Conservation (phyloP, 2,329 filamentous ascomycete species). For the Aspergillus sp. region DNA sequence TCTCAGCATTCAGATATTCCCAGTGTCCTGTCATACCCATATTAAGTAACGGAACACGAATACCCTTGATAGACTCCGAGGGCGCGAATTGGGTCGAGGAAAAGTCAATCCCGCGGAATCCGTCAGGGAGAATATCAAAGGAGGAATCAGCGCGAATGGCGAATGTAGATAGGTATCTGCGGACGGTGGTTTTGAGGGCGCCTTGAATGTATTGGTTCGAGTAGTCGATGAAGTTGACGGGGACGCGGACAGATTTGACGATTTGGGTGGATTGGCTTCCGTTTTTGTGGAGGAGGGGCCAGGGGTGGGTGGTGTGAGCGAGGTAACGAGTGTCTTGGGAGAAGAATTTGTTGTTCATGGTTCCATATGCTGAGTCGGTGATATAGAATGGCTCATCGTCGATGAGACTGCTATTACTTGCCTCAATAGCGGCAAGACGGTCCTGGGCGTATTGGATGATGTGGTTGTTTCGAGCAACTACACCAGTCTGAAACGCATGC, state of each 20-base stretch:
- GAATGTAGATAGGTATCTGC: slow-evolving; percentile 2
- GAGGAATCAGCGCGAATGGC: slow-evolving; percentile 2
- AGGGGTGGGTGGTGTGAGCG: slow-evolving; percentile 12
- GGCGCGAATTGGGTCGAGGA: slow-evolving; percentile 13
- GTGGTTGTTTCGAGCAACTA: slow-evolving; percentile 9
- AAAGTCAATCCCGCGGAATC: slow-evolving; percentile 11
- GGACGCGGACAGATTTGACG: slow-evolving; percentile 11
- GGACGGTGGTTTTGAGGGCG: slow-evolving; percentile 2
- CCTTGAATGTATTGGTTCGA: neutral
- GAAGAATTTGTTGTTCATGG: slow-evolving; percentile 15
- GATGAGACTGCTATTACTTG: slow-evolving; percentile 5
- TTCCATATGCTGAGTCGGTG: slow-evolving; percentile 9
- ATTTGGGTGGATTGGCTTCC: slow-evolving; percentile 10
- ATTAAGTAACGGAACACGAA: slow-evolving; percentile 10
- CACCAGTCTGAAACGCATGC: slow-evolving; percentile 4
- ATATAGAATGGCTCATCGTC: slow-evolving; percentile 16
- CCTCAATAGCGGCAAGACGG: slow-evolving; percentile 5
- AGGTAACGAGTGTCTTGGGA: slow-evolving; percentile 12
- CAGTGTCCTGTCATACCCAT: slow-evolving; percentile 16
- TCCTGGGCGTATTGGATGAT: slow-evolving; percentile 5
- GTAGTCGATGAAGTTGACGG: neutral
- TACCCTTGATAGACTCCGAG: slow-evolving; percentile 5
- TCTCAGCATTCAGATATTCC: slow-evolving; percentile 16
- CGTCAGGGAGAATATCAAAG: slow-evolving; percentile 1
- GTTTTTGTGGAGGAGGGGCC: slow-evolving; percentile 16